These are phyloP conservation scores for Lodderomyces jiufengensis DNA, from an alignment of 1,139 yeast genomes.

Conservation along the genomic window DNA sequence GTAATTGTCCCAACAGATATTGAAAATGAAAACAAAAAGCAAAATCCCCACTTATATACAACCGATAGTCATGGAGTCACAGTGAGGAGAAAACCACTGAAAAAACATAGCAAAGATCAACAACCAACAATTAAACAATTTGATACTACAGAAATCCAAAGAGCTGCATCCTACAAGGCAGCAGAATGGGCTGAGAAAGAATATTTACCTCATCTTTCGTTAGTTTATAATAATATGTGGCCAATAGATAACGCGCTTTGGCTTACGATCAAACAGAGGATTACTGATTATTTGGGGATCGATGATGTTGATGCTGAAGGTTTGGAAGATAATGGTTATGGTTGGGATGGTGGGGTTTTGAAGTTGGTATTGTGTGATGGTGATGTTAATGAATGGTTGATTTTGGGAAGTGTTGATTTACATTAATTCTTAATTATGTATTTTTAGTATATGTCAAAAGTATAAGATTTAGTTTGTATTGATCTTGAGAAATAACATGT, in stretches of 20 bases:
- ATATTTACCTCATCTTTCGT: slow-evolving; percentile 70
- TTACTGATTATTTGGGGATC: slow-evolving; percentile 63
- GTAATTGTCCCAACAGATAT: slow-evolving; percentile 43
- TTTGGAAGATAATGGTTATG: slow-evolving; percentile 33
- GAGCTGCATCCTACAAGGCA: slow-evolving; percentile 35
- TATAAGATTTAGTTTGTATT: too few species aligned
- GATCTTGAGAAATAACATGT: too few species aligned
- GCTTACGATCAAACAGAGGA: slow-evolving; percentile 64
- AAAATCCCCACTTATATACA: slow-evolving; percentile 41
- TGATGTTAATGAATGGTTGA: slow-evolving; percentile 68
- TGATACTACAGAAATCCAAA: slow-evolving; percentile 25
- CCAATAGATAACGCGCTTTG: slow-evolving; percentile 71
- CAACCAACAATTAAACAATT: slow-evolving; percentile 16
- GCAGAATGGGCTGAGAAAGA: slow-evolving; percentile 56
- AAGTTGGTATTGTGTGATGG: slow-evolving; percentile 75
- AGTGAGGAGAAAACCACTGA: slow-evolving; percentile 25
- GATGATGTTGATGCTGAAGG: slow-evolving; percentile 42
- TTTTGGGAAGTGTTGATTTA: slow-evolving; percentile 55
- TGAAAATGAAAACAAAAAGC: slow-evolving; percentile 33
- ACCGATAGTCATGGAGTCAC: slow-evolving; percentile 32
- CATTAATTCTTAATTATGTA: slow-evolving; percentile 22
- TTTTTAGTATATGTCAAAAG: too few species aligned
- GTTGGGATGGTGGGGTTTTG: slow-evolving; percentile 68
- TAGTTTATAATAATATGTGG: slow-evolving; percentile 63
- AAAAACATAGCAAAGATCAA: slow-evolving; percentile 15